Percentiles rank a stretch among this genome's conserved stretches.
Evolutionary conservation across 2,329 filamentous ascomycete genomes (phyloP).

Genomic region (Dactylella cylindrospora): DNA sequence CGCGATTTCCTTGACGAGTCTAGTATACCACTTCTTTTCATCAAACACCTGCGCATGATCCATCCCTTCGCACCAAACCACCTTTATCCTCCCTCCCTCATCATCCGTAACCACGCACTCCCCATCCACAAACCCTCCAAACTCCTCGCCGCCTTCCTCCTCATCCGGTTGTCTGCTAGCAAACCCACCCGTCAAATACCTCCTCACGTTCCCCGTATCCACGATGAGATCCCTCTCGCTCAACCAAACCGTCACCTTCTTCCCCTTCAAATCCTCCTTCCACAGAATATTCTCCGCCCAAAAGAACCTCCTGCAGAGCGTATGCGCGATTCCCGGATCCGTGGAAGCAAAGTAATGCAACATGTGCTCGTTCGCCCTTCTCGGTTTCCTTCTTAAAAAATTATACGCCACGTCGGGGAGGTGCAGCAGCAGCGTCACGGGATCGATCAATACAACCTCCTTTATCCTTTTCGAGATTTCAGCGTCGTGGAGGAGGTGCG

Average conservation of each 20-base stretch:
- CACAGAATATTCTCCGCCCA: constrained; percentile 65
- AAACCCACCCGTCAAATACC: constrained; percentile 47
- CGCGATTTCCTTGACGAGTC: constrained; percentile 39
- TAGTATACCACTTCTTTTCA: constrained; percentile 45
- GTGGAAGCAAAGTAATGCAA: constrained; percentile 64
- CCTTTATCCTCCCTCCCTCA: constrained; percentile 55
- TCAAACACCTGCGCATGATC: constrained; percentile 63
- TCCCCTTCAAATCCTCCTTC: constrained; percentile 58
- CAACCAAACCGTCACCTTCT: constrained; percentile 58
- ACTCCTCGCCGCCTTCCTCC: constrained; percentile 50
- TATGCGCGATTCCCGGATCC: constrained; percentile 63
- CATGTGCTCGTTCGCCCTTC: constrained; percentile 61
- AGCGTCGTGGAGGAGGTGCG: constrained; percentile 44
- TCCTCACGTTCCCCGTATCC: constrained; percentile 48
- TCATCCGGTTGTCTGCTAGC: constrained; percentile 15
- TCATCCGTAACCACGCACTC: constrained; percentile 41
- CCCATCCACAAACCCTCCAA: constrained; percentile 44
- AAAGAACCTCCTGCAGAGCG: constrained; percentile 62
- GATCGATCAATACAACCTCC: constrained; percentile 61
- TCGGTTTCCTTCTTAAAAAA: constrained; percentile 57
- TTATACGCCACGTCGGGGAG: constrained; percentile 66
- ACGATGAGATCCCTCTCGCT: constrained; percentile 53
- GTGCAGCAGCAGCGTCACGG: constrained; percentile 63
- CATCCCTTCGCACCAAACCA: constrained; percentile 60
- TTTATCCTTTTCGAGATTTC: constrained; percentile 55